These are phyloP conservation scores for Trametes polyzona DNA, from an alignment of 1,284 basidiomycete species.

Conservation along the genomic window DNA sequence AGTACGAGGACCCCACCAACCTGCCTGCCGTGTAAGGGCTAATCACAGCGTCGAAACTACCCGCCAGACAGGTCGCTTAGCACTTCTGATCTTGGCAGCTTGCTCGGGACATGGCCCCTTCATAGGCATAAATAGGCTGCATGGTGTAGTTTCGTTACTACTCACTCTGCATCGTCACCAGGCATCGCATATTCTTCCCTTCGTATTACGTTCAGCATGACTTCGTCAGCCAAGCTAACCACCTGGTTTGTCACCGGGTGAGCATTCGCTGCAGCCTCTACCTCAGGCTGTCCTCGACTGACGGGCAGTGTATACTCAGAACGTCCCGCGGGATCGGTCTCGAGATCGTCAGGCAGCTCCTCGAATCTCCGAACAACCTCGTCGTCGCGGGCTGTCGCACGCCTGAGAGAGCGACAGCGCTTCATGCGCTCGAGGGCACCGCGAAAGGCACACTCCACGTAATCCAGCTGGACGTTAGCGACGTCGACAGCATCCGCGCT, in stretches of 20 bases:
- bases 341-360: conserved; percentile 38
- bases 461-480: conserved; percentile 34
- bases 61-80: too few relatives aligned
- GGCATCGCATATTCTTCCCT: too few relatives aligned
- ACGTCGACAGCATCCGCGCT: conserved; percentile 15
- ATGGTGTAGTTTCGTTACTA: too few relatives aligned
- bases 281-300: background rate
- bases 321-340: conserved; percentile 42
- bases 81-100: too few relatives aligned
- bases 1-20: too few relatives aligned
- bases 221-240: background rate
- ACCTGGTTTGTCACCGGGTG: background rate
- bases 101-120: too few relatives aligned
- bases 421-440: conserved; percentile 27
- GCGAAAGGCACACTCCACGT: conserved; percentile 34
- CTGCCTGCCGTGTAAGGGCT: too few relatives aligned
- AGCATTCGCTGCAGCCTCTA: too few relatives aligned
- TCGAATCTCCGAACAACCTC: conserved; percentile 31
- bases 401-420: conserved; percentile 32
- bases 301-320: conserved; percentile 20
- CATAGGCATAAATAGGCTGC: too few relatives aligned
- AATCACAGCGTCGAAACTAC: too few relatives aligned
- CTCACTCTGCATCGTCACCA: too few relatives aligned
- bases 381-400: conserved; percentile 41
- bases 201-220: background rate